A percentile compares a stretch with the other conserved stretches of the same genome.
Evolutionary conservation across 1,284 basidiomycete genomes (phyloP).

Genomic region (Malassezia nana): DNA sequence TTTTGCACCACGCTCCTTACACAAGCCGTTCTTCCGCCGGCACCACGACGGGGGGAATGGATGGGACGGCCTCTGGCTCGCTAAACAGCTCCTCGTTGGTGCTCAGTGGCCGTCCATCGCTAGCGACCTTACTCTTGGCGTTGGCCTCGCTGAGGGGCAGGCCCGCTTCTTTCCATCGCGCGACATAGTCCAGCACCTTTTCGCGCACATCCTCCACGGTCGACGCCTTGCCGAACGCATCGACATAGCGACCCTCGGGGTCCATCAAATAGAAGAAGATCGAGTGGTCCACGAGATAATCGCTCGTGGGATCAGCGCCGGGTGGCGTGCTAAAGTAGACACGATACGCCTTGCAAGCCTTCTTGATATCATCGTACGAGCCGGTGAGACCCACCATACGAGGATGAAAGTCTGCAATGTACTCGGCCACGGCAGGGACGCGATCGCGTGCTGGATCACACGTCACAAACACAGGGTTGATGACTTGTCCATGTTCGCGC

Average conservation of each 20-base stretch:
- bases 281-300: slow-evolving; percentile 71
- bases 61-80: slow-evolving; percentile 6
- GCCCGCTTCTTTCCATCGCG: slow-evolving; percentile 51
- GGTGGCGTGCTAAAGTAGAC: slow-evolving; percentile 95
- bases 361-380: slow-evolving; percentile 72
- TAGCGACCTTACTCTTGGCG: slow-evolving; percentile 60
- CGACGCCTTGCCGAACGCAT: slow-evolving; percentile 84
- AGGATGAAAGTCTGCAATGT: slow-evolving; percentile 64
- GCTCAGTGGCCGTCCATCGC: slow-evolving; percentile 22
- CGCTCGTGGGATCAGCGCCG: slow-evolving; percentile 60
- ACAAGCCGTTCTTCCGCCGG: not conserved
- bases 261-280: slow-evolving; percentile 99
- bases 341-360: slow-evolving; percentile 82
- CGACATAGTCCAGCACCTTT: slow-evolving; percentile 54
- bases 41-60: slow-evolving; percentile 6
- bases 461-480: slow-evolving; percentile 74
- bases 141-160: slow-evolving; percentile 39
- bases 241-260: slow-evolving; percentile 80
- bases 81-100: slow-evolving; percentile 13
- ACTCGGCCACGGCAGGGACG: slow-evolving; percentile 54
- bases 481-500: slow-evolving; percentile 50
- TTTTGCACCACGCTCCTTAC: too few species aligned
- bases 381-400: slow-evolving; percentile 80
- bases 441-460: slow-evolving; percentile 91
- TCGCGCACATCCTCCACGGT: slow-evolving; percentile 60